Percentiles rank a stretch among this genome's conserved stretches.
phyloP scores from a whole-genome alignment of 495 filamentous ascomycete species.

The Neurospora discreta region DNA sequence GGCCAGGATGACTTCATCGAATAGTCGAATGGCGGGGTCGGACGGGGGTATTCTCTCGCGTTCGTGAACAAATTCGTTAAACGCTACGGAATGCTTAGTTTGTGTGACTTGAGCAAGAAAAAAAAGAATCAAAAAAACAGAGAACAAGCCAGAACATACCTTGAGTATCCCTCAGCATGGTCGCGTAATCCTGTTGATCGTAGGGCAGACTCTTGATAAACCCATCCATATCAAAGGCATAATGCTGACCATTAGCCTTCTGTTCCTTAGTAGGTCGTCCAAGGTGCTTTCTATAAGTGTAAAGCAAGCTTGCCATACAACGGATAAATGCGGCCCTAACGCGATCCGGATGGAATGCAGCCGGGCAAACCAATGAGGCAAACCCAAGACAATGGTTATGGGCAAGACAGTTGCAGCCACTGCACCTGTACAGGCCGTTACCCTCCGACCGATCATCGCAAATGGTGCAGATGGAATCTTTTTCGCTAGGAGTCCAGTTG shows the following conservation, averaged over 20 bases:
- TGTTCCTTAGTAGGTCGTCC: slow-evolving; percentile 66
- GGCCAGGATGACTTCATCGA: slow-evolving; percentile 90
- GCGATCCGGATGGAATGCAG: slow-evolving; percentile 83
- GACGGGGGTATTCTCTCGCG: slow-evolving; percentile 54
- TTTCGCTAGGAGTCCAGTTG: slow-evolving; percentile 57
- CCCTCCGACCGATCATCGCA: slow-evolving; percentile 80
- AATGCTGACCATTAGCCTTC: slow-evolving; percentile 77
- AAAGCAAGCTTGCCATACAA: slow-evolving; percentile 88
- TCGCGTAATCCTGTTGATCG: slow-evolving; percentile 82
- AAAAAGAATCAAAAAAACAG: neutral
- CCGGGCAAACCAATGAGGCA: slow-evolving; percentile 77
- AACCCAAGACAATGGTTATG: slow-evolving; percentile 74
- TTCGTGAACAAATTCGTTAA: slow-evolving; percentile 95
- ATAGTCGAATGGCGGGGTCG: slow-evolving; percentile 65
- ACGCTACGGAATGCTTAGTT: slow-evolving; percentile 40
- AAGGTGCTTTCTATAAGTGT: slow-evolving; percentile 86
- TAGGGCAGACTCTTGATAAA: slow-evolving; percentile 84
- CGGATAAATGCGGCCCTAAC: slow-evolving; percentile 87
- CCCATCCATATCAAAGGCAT: slow-evolving; percentile 86
- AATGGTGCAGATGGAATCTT: slow-evolving; percentile 61
- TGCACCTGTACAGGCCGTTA: slow-evolving; percentile 80
- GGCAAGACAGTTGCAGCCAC: slow-evolving; percentile 60
- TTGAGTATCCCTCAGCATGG: slow-evolving; percentile 86
- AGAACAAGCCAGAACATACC: slow-evolving; percentile 36
- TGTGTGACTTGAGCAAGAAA: slow-evolving; percentile 5